Percentiles rank a stretch among this genome's conserved stretches.
These are phyloP conservation scores for Plasmodium inui DNA, from an alignment of 169 alveolate genomes.

Conservation along the genomic window DNA sequence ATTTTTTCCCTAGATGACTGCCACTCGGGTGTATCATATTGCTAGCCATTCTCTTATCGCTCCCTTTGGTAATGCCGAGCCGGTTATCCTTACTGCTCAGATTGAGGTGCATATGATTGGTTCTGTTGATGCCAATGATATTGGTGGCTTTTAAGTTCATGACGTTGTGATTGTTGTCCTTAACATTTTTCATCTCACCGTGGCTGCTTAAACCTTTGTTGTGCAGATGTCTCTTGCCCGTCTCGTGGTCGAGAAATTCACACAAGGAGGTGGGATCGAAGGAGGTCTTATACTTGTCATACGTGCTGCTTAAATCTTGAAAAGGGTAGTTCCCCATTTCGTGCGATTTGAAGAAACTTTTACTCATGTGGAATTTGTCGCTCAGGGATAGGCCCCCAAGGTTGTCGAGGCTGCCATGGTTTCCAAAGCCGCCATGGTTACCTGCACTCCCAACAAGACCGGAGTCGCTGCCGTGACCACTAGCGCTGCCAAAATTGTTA, in stretches of 20 bases:
- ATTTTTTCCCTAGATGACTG: neutral
- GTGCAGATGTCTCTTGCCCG: neutral
- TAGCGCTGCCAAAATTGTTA: neutral
- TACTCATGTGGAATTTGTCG: neutral
- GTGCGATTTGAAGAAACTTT: neutral
- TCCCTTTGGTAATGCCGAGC: neutral
- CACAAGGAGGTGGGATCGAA: neutral
- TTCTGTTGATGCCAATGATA: neutral
- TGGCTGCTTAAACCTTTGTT: neutral
- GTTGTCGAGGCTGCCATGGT: neutral
- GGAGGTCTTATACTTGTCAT: neutral
- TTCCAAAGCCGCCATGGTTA: neutral
- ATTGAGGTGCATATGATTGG: neutral
- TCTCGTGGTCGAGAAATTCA: neutral
- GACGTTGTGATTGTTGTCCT: neutral
- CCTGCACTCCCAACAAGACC: neutral
- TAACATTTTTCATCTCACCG: neutral
- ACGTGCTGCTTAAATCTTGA: neutral
- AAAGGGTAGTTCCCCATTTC: neutral
- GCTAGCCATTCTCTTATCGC: neutral
- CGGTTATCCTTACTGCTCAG: neutral
- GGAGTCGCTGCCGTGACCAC: neutral
- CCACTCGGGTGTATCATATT: neutral
- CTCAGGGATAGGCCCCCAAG: neutral
- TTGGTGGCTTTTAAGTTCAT: neutral